A percentile compares a stretch with the other conserved stretches of the same genome.
These are phyloP conservation scores for Oidiodendron maius DNA, from an alignment of 495 filamentous ascomycete genomes.

Conservation along the genomic window DNA sequence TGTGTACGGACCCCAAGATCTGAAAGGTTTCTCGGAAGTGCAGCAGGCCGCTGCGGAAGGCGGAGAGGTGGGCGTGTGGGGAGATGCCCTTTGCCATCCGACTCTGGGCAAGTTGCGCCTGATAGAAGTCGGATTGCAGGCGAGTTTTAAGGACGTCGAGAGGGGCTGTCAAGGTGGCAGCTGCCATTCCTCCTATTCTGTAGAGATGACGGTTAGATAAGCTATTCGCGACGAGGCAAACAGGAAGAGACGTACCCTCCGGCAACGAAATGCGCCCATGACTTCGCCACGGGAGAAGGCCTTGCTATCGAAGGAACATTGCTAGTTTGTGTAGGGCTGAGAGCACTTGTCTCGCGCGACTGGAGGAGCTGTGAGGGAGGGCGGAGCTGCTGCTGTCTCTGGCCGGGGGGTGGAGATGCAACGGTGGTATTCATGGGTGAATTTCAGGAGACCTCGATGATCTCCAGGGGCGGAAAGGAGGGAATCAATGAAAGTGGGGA, in stretches of 20 bases:
- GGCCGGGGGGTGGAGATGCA: background rate
- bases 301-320: constrained; percentile 24
- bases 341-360: constrained; percentile 56
- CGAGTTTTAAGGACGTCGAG: constrained; percentile 89
- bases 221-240: background rate
- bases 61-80: constrained; percentile 32
- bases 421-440: background rate
- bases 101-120: constrained; percentile 52
- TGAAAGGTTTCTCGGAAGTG: constrained; percentile 75
- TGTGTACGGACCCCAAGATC: constrained; percentile 72
- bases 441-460: background rate
- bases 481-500: background rate
- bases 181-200: constrained; percentile 82
- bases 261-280: constrained; percentile 85
- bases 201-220: constrained; percentile 4
- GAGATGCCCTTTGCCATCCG: constrained; percentile 30
- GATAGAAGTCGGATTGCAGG: constrained; percentile 87
- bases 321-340: constrained; percentile 10
- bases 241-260: constrained; percentile 58
- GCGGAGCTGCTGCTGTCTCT: background rate
- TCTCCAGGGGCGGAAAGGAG: background rate
- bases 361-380: background rate
- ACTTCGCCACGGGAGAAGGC: constrained; percentile 54
- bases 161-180: constrained; percentile 78
- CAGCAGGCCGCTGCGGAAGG: constrained; percentile 42